phyloP scores from a whole-genome alignment of 2,329 filamentous ascomycete genomes.

The Chrysoporthe deuterocubensis region DNA sequence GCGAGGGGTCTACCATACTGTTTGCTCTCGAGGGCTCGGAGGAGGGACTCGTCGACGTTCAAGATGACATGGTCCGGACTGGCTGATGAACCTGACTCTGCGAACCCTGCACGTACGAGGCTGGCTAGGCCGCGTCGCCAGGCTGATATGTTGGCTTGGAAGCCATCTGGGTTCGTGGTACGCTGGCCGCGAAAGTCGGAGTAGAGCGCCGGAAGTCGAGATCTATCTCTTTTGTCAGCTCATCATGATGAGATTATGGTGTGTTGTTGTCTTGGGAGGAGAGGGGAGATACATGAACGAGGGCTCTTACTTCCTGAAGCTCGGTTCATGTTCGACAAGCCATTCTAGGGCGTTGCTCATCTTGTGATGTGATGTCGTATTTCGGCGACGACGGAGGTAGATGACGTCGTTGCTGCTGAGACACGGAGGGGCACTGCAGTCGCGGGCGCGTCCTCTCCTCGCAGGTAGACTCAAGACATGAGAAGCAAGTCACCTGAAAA shows the following conservation, averaged over 20 bases:
- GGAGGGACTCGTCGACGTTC: constrained; percentile 64
- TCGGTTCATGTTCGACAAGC: constrained; percentile 38
- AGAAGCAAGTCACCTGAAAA: neutral
- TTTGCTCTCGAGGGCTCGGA: constrained; percentile 72
- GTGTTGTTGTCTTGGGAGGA: neutral
- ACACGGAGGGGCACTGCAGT: neutral
- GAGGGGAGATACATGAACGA: neutral
- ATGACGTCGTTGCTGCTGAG: constrained; percentile 32
- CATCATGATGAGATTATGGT: neutral
- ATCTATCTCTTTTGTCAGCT: constrained; percentile 30
- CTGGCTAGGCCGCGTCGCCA: constrained; percentile 41
- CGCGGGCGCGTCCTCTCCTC: neutral
- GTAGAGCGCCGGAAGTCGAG: constrained; percentile 35
- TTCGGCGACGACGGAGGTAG: constrained; percentile 5
- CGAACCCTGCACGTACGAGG: constrained; percentile 39
- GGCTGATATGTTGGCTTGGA: constrained; percentile 41
- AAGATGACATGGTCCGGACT: constrained; percentile 56
- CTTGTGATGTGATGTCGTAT: constrained; percentile 16
- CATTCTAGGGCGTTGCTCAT: constrained; percentile 33
- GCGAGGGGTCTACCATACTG: constrained; percentile 83
- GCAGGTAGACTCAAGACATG: constrained; percentile 9
- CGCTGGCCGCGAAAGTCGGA: constrained; percentile 36
- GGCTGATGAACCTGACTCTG: constrained; percentile 33
- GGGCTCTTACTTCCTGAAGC: constrained; percentile 36
- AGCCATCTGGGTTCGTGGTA: constrained; percentile 33